Evolutionary conservation across 2,329 filamentous ascomycete species (phyloP).

Genomic region (Scopulariopsis brevicaulis): DNA sequence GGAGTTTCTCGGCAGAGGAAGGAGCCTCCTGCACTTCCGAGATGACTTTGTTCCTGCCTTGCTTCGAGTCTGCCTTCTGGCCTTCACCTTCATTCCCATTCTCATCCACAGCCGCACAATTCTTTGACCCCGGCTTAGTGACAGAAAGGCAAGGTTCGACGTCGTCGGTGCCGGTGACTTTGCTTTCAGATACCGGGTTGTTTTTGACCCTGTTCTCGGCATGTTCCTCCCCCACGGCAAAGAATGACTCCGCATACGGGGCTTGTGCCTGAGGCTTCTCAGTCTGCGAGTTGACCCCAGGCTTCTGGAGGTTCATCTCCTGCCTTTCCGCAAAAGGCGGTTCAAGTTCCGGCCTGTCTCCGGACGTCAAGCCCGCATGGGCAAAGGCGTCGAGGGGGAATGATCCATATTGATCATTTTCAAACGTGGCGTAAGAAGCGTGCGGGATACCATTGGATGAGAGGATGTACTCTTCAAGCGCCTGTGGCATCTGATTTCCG

Average conservation of each 20-base stretch:
- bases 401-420: background rate
- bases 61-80: background rate
- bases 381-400: background rate
- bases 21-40: background rate
- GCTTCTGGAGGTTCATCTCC: background rate
- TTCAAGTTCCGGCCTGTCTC: background rate
- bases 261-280: background rate
- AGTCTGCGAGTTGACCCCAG: background rate
- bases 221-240: background rate
- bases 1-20: background rate
- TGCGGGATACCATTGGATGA: background rate
- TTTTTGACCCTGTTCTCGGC: background rate
- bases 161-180: background rate
- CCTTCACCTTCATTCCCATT: background rate
- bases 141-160: background rate
- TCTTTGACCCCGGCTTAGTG: background rate
- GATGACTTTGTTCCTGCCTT: background rate
- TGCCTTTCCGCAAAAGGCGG: background rate
- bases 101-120: background rate
- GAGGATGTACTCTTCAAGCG: background rate
- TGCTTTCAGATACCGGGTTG: background rate
- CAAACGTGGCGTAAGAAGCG: background rate
- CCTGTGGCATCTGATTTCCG: background rate
- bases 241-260: background rate
- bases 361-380: background rate